These are phyloP conservation scores for Raffaelea ambrosiae DNA, from an alignment of 2,329 filamentous ascomycete species.

Conservation along the genomic window DNA sequence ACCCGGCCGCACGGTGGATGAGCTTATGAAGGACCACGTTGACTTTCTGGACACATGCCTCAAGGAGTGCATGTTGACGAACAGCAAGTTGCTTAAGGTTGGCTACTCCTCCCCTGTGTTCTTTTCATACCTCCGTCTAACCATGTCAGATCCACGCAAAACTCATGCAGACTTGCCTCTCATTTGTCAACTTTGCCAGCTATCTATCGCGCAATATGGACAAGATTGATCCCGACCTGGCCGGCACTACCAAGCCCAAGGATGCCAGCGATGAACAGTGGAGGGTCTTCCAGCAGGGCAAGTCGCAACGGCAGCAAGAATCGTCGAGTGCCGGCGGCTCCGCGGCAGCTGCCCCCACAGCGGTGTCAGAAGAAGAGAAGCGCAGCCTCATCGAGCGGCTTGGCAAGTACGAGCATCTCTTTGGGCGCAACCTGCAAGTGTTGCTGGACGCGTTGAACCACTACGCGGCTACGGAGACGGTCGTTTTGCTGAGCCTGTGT, in stretches of 20 bases:
- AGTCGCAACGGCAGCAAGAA: slow-evolving; percentile 27
- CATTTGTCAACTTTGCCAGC: slow-evolving; percentile 86
- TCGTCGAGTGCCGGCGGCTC: slow-evolving; percentile 16
- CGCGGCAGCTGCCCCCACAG: slow-evolving; percentile 27
- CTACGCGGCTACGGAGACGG: slow-evolving; percentile 93
- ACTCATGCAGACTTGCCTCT: slow-evolving; percentile 88
- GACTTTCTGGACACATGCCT: slow-evolving; percentile 96
- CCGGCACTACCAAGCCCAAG: slow-evolving; percentile 44
- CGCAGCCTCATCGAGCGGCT: slow-evolving; percentile 68
- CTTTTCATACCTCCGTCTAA: neutral
- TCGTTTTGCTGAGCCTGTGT: slow-evolving; percentile 82
- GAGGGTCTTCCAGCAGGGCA: slow-evolving; percentile 42
- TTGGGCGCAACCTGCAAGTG: slow-evolving; percentile 85
- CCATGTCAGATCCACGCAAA: slow-evolving; percentile 80
- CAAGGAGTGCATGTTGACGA: slow-evolving; percentile 98
- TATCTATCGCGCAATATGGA: slow-evolving; percentile 79
- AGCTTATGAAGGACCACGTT: slow-evolving; percentile 98
- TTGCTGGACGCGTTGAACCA: slow-evolving; percentile 92
- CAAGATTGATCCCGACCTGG: slow-evolving; percentile 72
- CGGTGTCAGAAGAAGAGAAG: slow-evolving; percentile 24
- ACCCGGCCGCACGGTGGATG: slow-evolving; percentile 71
- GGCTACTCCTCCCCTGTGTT: slow-evolving; percentile 16
- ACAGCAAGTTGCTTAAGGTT: slow-evolving; percentile 87
- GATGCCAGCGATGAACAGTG: slow-evolving; percentile 55
- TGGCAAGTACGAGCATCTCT: slow-evolving; percentile 87